phyloP scores from a whole-genome alignment of 139 green algal species.

The Chlorella ohadii region DNA sequence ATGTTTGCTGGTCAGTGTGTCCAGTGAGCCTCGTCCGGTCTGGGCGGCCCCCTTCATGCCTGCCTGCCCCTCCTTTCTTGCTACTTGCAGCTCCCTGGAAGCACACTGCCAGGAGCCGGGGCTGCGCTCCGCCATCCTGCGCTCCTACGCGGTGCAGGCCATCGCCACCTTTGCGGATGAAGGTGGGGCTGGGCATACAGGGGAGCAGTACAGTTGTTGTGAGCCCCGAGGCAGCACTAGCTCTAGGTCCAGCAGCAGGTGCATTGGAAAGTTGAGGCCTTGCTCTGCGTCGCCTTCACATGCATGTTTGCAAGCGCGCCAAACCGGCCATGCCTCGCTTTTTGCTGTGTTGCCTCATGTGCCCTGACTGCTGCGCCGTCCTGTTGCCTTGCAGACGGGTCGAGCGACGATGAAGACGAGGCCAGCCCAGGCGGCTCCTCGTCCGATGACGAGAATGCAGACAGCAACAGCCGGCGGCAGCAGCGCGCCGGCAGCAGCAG shows the following conservation, averaged over 20 bases:
- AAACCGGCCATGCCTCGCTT: too few species aligned
- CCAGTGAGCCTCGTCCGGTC: too few species aligned
- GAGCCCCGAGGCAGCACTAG: too few species aligned
- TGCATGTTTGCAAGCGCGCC: too few species aligned
- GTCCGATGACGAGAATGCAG: slow-evolving; percentile 17
- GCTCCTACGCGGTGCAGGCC: slow-evolving; percentile 37
- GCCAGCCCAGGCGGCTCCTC: background rate
- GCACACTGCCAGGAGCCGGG: slow-evolving; percentile 3
- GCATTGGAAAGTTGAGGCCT: too few species aligned
- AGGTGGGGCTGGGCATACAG: background rate
- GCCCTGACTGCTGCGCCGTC: background rate
- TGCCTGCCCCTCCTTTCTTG: background rate
- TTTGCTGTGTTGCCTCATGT: too few species aligned
- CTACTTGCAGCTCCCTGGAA: slow-evolving; percentile 9
- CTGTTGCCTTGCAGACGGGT: background rate
- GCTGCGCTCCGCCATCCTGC: slow-evolving; percentile 24
- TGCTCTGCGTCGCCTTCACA: too few species aligned
- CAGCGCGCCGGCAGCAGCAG: background rate
- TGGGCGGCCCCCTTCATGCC: too few species aligned
- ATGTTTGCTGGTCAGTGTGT: too few species aligned
- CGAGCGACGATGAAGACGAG: slow-evolving; percentile 6
- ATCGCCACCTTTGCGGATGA: slow-evolving; percentile 36
- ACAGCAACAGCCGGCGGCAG: slow-evolving; percentile 26
- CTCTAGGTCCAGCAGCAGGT: background rate
- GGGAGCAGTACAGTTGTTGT: too few species aligned